Evolutionary conservation across 352 stramenopile species (phyloP), one percentile per base, ranked within the genome.

Genomic region (Phytopythium chamaehyphon): DNA sequence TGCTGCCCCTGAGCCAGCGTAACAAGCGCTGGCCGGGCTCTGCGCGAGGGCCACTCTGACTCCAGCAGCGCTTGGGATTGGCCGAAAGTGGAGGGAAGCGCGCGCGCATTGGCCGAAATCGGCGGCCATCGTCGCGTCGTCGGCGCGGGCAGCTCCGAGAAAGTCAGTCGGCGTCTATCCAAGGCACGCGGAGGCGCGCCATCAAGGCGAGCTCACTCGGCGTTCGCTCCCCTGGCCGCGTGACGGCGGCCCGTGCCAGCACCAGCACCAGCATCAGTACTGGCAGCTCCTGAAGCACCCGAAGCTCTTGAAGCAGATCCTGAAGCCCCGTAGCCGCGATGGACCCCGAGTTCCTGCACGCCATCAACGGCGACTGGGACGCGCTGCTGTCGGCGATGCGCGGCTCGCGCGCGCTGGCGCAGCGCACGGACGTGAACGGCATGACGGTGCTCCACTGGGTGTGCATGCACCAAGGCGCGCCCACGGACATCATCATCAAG

Each of bases 391-490:
- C 64, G 16, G 66, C 71, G 51, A 76, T 91, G 72, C 78, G 75
- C 42, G 70, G 77, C 54, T 79, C 82, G 55, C 71, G 68, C 45
- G 66, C 68, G 43, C 66, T 91, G 22, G 72, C 73, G 26, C 63
- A 80, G 46, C 67, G 77, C 52, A 82, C 72, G 5, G 81, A 91
- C 44, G 63, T 59, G 35, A 89, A 66, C 50, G 81, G 81, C 42
- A 91, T 91, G 81, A 89, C 74, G 18, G 61, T 91, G 31, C 58
- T 91, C 38, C 81, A 91, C 62, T 91, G 81, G 81, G 68, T 86
- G 40, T 91, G 81, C 62, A 59, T 91, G 53, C 81, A 91, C 61
- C 81, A 91, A 53, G 64, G 83, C 52, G 67, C 81, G 47, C 72
- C 78, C 14, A 86, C 74, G 1, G 78, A 91, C 44, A 73, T 89